phyloP scores from a whole-genome alignment of 371 early-diverging fungal genomes.

The Mortierella sp. region DNA sequence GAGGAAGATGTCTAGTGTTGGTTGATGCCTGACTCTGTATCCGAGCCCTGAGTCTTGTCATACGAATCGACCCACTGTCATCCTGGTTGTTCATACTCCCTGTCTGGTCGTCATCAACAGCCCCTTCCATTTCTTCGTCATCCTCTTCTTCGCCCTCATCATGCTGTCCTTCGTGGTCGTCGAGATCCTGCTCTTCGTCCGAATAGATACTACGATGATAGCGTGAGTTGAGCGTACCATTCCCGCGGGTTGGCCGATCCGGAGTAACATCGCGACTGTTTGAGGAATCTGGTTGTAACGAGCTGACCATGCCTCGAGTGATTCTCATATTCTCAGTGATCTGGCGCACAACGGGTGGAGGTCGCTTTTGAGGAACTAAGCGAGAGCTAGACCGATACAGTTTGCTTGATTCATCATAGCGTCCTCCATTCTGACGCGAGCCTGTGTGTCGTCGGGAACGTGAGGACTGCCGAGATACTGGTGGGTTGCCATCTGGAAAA shows the following conservation, averaged over 20 bases:
- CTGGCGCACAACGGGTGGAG: conserved; percentile 14
- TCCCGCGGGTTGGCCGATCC: conserved; percentile 16
- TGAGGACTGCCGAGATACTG: conserved; percentile 7
- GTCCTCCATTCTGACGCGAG: conserved; percentile 17
- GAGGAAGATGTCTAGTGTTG: conserved; percentile 15
- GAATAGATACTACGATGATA: conserved; percentile 20
- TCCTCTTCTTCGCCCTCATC: conserved; percentile 30
- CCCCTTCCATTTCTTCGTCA: conserved; percentile 28
- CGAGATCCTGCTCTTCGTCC: conserved; percentile 34
- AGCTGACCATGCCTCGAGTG: conserved; percentile 43
- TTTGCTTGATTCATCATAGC: conserved; percentile 13
- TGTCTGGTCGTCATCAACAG: conserved; percentile 18
- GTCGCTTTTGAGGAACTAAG: conserved; percentile 21
- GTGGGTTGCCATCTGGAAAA: conserved; percentile 32
- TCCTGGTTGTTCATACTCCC: conserved; percentile 16
- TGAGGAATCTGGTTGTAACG: conserved; percentile 28
- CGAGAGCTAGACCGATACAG: conserved; percentile 18
- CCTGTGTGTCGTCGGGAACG: conserved; percentile 7
- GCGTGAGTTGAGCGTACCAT: conserved; percentile 9
- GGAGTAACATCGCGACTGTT: conserved; percentile 44
- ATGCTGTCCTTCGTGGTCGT: conserved; percentile 13
- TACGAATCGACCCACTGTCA: conserved; percentile 17
- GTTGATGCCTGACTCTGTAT: conserved; percentile 20
- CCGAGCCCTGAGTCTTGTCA: conserved; percentile 43
- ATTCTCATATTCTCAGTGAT: conserved; percentile 51